Evolutionary conservation across 2,329 filamentous ascomycete genomes (phyloP).

Genomic region (Botrytis porri): DNA sequence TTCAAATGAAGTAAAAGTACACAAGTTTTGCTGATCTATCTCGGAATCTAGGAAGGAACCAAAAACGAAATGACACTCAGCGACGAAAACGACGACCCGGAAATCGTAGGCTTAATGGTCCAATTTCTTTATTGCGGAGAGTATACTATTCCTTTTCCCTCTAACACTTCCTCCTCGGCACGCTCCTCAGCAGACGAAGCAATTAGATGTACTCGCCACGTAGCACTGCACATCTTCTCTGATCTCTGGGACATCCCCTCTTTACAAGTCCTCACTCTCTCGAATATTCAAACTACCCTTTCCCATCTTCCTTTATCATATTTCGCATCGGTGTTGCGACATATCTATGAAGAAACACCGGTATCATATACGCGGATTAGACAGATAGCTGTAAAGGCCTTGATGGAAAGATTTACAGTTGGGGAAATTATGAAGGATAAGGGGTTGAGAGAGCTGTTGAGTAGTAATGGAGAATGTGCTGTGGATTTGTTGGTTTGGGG

Average conservation of each 20-base stretch:
- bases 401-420: not conserved
- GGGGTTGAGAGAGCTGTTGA: not conserved
- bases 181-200: not conserved
- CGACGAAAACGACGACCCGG: slow-evolving; percentile 5
- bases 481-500: not conserved
- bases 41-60: not conserved
- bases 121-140: slow-evolving; percentile 8
- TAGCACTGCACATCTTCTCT: not conserved
- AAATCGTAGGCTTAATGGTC: slow-evolving; percentile 16
- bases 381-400: not conserved
- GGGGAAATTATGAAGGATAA: not conserved
- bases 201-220: not conserved
- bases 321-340: not conserved
- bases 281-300: not conserved
- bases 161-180: not conserved
- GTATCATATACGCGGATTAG: not conserved
- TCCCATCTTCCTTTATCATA: not conserved
- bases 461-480: not conserved
- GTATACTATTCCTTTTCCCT: not conserved
- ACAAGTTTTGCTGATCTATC: not conserved
- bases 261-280: not conserved
- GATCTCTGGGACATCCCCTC: not conserved
- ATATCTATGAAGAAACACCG: not conserved
- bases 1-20: not conserved
- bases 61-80: not conserved